A percentile compares a stretch with the other conserved stretches of the same genome.
These are phyloP conservation scores for Rhododendron ovatum DNA, from an alignment of 148 eudicot genomes.

Conservation along the genomic window DNA sequence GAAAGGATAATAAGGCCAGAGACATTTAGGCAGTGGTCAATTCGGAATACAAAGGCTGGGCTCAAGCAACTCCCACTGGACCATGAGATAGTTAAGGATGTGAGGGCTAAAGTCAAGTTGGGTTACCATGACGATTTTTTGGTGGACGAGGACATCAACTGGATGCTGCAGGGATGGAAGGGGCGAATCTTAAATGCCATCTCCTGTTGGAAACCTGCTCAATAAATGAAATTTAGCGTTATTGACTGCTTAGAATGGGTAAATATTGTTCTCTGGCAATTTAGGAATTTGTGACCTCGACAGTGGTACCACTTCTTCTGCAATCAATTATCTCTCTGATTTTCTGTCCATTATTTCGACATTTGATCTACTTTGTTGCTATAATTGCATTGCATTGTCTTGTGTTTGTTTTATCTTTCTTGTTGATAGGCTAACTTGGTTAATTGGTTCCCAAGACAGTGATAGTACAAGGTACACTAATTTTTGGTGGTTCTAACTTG, in stretches of 20 bases:
- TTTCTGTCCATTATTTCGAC: background rate
- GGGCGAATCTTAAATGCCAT: slow-evolving; percentile 51
- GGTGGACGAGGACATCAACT: slow-evolving; percentile 44
- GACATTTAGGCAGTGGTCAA: slow-evolving; percentile 68
- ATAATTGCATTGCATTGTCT: background rate
- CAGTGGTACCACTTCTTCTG: background rate
- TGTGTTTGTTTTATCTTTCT: background rate
- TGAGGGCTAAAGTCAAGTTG: slow-evolving; percentile 32
- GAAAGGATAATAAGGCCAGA: slow-evolving; percentile 64
- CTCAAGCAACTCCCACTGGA: slow-evolving; percentile 37
- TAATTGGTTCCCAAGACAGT: background rate
- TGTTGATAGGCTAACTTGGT: background rate
- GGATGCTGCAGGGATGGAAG: slow-evolving; percentile 84
- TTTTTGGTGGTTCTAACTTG: background rate
- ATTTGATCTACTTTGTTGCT: background rate
- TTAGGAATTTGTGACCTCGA: background rate
- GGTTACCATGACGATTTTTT: slow-evolving; percentile 54
- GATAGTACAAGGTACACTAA: background rate
- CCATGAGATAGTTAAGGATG: slow-evolving; percentile 26
- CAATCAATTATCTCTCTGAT: background rate
- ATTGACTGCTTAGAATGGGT: background rate
- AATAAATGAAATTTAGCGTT: background rate
- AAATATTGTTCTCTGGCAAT: background rate
- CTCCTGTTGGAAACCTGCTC: slow-evolving; percentile 51
- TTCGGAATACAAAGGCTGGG: slow-evolving; percentile 43